These are phyloP conservation scores for Aspergillus sergii DNA, from an alignment of 2,329 filamentous ascomycete species.

Conservation along the genomic window DNA sequence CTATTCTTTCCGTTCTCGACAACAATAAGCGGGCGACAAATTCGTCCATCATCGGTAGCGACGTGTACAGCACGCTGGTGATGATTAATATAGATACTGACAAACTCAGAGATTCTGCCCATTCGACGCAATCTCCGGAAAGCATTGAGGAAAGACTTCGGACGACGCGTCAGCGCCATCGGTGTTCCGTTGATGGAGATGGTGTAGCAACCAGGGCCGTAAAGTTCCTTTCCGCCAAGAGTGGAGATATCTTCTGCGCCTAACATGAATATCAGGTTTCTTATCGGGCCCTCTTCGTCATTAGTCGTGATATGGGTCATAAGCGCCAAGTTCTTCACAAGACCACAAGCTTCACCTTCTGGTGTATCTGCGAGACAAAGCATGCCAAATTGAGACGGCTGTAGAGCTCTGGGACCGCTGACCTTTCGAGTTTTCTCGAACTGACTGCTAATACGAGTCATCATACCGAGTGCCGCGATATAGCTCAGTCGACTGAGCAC, in stretches of 20 bases:
- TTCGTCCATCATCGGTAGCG: constrained; percentile 93
- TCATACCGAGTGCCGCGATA: constrained; percentile 96
- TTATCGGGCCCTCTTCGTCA: constrained; percentile 88
- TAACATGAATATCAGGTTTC: constrained; percentile 80
- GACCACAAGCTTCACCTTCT: constrained; percentile 95
- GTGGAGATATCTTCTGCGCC: constrained; percentile 81
- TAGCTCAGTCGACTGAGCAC: constrained; percentile 94
- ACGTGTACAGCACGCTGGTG: constrained; percentile 92
- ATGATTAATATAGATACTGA: constrained; percentile 94
- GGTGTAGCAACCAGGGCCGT: constrained; percentile 79
- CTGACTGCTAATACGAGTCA: constrained; percentile 97
- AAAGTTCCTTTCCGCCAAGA: constrained; percentile 83
- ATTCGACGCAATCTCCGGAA: constrained; percentile 87
- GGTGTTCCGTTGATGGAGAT: constrained; percentile 97
- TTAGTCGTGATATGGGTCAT: constrained; percentile 99
- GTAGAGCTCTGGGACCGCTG: constrained; percentile 88
- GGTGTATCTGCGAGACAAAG: constrained; percentile 95
- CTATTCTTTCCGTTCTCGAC: constrained; percentile 85
- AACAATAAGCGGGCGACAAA: constrained; percentile 93
- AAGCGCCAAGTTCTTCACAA: constrained; percentile 95
- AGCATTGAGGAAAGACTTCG: constrained; percentile 80
- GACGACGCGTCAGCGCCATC: constrained; percentile 80
- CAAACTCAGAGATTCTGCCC: constrained; percentile 92
- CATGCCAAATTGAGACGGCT: constrained; percentile 98
- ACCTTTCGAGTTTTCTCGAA: constrained; percentile 99